phyloP scores from a whole-genome alignment of 768 basidiomycete genomes.

The Boletus sensibilis region DNA sequence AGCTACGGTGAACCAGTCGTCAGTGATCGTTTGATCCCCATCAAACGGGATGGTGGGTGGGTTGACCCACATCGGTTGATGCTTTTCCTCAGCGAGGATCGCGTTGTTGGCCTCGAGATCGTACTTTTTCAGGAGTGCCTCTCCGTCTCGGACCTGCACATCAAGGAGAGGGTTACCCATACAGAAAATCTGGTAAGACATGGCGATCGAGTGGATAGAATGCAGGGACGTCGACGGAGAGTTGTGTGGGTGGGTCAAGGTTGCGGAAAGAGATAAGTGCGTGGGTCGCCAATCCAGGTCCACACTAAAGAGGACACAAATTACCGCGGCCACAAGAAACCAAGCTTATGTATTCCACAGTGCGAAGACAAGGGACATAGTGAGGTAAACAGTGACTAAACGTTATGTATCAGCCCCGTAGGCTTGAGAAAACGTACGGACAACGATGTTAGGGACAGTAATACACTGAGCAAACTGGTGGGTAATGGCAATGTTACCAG shows the following conservation, averaged over 20 bases:
- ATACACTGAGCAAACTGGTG: constrained; percentile 28
- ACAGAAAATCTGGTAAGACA: constrained; percentile 73
- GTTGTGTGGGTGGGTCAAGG: not conserved
- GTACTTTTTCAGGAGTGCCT: constrained; percentile 85
- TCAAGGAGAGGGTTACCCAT: constrained; percentile 97
- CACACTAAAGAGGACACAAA: not conserved
- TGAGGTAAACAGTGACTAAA: not conserved
- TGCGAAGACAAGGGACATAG: not conserved
- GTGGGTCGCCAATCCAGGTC: not conserved
- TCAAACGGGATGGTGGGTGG: not conserved
- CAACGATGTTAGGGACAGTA: constrained; percentile 17
- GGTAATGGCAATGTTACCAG: constrained; percentile 22
- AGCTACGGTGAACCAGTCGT: constrained; percentile 47
- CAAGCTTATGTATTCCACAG: not conserved
- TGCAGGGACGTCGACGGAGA: constrained; percentile 16
- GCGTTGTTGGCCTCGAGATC: constrained; percentile 92
- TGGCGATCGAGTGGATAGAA: constrained; percentile 31
- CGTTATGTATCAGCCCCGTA: constrained; percentile 5
- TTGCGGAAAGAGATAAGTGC: constrained; percentile 7
- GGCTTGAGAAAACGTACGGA: constrained; percentile 21
- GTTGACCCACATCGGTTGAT: constrained; percentile 66
- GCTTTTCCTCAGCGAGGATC: constrained; percentile 89
- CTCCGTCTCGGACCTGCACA: constrained; percentile 88
- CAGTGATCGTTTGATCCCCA: not conserved
- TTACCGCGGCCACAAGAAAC: not conserved